A percentile compares a stretch with the other conserved stretches of the same genome.
Evolutionary conservation across 805 yeast genomes (phyloP).

Genomic region (Hemisphaericaspora nanyangensis): DNA sequence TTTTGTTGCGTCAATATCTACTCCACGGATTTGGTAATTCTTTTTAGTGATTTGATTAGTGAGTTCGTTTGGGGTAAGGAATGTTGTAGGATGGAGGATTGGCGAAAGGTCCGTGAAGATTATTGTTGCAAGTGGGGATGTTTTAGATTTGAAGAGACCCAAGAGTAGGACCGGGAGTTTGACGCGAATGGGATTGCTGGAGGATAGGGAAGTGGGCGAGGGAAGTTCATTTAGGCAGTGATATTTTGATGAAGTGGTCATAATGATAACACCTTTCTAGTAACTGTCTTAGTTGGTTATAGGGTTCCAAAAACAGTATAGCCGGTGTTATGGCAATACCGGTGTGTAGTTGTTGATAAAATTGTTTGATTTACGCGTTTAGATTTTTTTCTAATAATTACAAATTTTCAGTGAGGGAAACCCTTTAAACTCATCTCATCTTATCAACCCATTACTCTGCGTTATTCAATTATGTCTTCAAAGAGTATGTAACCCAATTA

Average conservation of each 20-base stretch:
- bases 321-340: too few relatives aligned
- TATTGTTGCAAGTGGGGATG: background rate
- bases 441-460: too few relatives aligned
- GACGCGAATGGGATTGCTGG: background rate
- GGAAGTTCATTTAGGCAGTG: background rate
- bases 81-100: background rate
- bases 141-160: background rate
- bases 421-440: too few relatives aligned
- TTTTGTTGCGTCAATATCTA: background rate
- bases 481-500: background rate
- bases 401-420: too few relatives aligned
- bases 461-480: background rate
- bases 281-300: too few relatives aligned
- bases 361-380: too few relatives aligned
- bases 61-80: too few relatives aligned
- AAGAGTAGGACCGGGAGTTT: background rate
- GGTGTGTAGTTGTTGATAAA: too few relatives aligned
- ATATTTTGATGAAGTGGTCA: background rate
- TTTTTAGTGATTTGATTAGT: too few relatives aligned
- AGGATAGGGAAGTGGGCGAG: background rate
- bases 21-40: background rate
- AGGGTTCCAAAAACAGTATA: too few relatives aligned
- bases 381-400: too few relatives aligned
- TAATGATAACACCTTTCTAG: too few relatives aligned
- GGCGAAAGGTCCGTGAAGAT: background rate